Base-by-base conservation (phyloP, 179 eudicot genomes). In the Silene noctiflora region DNA sequence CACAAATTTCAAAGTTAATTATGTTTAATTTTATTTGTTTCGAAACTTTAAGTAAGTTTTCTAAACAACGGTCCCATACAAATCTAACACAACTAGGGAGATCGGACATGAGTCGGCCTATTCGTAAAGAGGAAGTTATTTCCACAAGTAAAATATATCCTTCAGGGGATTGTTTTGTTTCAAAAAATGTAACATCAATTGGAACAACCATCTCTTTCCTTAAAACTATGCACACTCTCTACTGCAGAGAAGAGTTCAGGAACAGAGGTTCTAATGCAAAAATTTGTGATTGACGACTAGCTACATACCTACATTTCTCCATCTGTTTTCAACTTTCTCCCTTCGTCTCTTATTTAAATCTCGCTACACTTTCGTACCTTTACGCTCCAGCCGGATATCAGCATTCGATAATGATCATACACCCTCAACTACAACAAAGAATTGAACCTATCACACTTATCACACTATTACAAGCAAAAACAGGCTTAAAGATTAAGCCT, bases 401-500 rank as follows among this genome's bases (percentile, higher is more conserved):
- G 63, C 20, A 39, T 27, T 33, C 55, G 12, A 27, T 42, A 67
- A 17, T 12, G 58, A 59, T 22, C 70, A 64, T 67, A 68, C 67
- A 73, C 56, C 73, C 73, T 72, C 51, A 9, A 72, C 51, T 67
- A 56, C 46, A 59, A 48, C 69, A 61, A 66, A 35, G 73, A 73
- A 73, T 44, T 55, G 59, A 55, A 14, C 59, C 59, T 55, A 55
- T 5, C 3, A 55, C n/a, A 6, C 72, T 73, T 55, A 55, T 5
- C 3, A 55, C n/a, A 6, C 72, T 73, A 73, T 12, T 73, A 29
- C 78, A 74, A 60, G 13, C 75, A 72, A 59, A 24, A 51, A 44
- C 51, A 39, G 33, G 72, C 76, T 80, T 63, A 29, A 31, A 71
- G 71, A 19, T 70, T 35, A 21, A 62, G 61, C 60, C 67, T 19